Conservation (phyloP, 139 green algal genomes). For the Penium margaritaceum region DNA sequence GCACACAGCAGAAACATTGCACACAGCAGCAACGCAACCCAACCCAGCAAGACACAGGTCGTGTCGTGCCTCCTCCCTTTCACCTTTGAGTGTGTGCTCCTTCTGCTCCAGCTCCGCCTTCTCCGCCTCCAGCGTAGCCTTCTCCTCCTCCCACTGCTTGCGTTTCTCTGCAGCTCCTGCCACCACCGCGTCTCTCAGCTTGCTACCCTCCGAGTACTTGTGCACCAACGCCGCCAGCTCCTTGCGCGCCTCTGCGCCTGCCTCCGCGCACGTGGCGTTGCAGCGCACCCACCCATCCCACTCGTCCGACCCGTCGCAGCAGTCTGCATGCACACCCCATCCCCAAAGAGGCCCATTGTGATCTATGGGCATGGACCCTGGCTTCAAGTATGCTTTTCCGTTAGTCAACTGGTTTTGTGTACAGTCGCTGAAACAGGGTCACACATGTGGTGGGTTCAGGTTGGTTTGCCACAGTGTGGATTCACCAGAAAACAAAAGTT, state of each 20-base stretch:
- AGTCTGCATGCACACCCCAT: no score
- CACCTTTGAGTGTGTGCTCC: slow-evolving; percentile 21
- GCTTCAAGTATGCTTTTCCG: no score
- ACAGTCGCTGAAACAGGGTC: no score
- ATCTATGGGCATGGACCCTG: no score
- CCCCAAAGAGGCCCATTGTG: no score
- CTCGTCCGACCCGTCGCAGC: slow-evolving; percentile 86
- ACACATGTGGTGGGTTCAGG: no score
- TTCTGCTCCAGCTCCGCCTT: slow-evolving; percentile 49
- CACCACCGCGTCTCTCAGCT: slow-evolving; percentile 44
- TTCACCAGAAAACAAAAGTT: no score
- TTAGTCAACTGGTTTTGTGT: no score
- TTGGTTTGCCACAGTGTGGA: no score
- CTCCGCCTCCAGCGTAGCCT: slow-evolving; percentile 12
- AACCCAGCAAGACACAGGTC: no score
- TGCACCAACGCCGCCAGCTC: slow-evolving; percentile 47
- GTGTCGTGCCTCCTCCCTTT: no score
- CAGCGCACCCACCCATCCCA: slow-evolving; percentile 53
- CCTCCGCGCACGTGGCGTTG: slow-evolving; percentile 67
- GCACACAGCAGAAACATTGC: neutral
- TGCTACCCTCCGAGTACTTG: slow-evolving; percentile 26
- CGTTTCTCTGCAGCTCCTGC: slow-evolving; percentile 7
- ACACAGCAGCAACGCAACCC: no score
- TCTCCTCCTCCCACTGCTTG: slow-evolving; percentile 24
- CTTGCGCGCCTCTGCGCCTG: slow-evolving; percentile 47